A percentile compares a stretch with the other conserved stretches of the same genome.
These are phyloP conservation scores for Tetrapyrgos nigripes DNA, from an alignment of 1,284 basidiomycete species.

Conservation along the genomic window DNA sequence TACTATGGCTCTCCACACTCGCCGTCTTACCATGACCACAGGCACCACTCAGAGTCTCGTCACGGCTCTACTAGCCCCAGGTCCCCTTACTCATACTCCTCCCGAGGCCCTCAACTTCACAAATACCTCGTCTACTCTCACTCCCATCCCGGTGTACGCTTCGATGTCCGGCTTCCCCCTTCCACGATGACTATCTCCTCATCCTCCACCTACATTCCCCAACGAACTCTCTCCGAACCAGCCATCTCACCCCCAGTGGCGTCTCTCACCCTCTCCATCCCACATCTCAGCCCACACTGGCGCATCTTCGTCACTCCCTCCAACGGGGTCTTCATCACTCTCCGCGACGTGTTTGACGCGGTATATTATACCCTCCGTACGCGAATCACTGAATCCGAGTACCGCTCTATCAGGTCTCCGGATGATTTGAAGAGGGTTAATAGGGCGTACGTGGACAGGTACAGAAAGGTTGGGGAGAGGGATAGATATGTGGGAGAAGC, in stretches of 20 bases:
- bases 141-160: slow-evolving; percentile 33
- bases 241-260: slow-evolving; percentile 42
- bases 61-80: no score
- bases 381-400: slow-evolving; percentile 47
- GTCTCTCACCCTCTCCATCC: no score
- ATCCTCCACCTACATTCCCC: slow-evolving; percentile 32
- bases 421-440: slow-evolving; percentile 42
- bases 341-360: slow-evolving; percentile 42
- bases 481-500: slow-evolving; percentile 32
- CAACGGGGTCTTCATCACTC: slow-evolving; percentile 33
- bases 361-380: slow-evolving; percentile 43
- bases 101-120: slow-evolving; percentile 35
- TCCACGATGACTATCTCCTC: slow-evolving; percentile 35
- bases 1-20: no score
- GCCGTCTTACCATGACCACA: no score
- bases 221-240: slow-evolving; percentile 34
- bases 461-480: slow-evolving; percentile 33
- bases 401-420: slow-evolving; percentile 37
- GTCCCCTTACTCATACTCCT: no score
- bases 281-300: slow-evolving; percentile 41
- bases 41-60: no score
- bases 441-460: slow-evolving; percentile 50
- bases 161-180: slow-evolving; percentile 33
- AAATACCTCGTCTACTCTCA: slow-evolving; percentile 39
- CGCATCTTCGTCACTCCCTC: slow-evolving; percentile 31